These are phyloP conservation scores for Vitis hybrid DNA, from an alignment of 177 flowering plant species.

Conservation along the genomic window DNA sequence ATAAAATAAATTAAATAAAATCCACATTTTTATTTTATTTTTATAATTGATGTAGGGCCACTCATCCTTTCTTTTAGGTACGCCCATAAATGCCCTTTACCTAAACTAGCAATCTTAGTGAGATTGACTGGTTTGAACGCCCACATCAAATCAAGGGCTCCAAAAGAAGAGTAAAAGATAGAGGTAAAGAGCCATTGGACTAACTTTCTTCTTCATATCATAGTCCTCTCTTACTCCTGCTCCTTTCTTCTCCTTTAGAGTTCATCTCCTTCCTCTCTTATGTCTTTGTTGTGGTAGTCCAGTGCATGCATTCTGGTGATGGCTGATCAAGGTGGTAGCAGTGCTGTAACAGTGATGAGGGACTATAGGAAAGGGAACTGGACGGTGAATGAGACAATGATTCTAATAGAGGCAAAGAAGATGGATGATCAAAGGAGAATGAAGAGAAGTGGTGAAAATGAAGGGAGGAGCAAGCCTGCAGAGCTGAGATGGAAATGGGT, in stretches of 20 bases:
- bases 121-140: slow-evolving; percentile 20
- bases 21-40: not conserved
- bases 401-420: slow-evolving; percentile 67
- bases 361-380: slow-evolving; percentile 88
- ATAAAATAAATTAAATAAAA: not conserved
- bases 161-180: slow-evolving; percentile 14
- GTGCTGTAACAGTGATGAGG: slow-evolving; percentile 24
- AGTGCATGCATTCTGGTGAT: slow-evolving; percentile 25
- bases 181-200: not conserved
- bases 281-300: slow-evolving; percentile 4
- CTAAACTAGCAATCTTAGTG: slow-evolving; percentile 13
- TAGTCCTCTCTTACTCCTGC: not conserved
- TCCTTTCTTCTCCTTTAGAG: not conserved
- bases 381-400: slow-evolving; percentile 66
- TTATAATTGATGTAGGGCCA: not conserved
- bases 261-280: slow-evolving; percentile 4
- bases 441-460: slow-evolving; percentile 32
- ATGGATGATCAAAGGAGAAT: slow-evolving; percentile 76
- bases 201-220: slow-evolving; percentile 5
- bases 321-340: slow-evolving; percentile 40
- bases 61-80: slow-evolving; percentile 5
- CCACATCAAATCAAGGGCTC: slow-evolving; percentile 26
- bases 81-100: slow-evolving; percentile 11
- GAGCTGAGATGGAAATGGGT: slow-evolving; percentile 90
- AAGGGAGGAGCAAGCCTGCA: slow-evolving; percentile 38